Evolutionary conservation across 768 basidiomycete species (phyloP).

Genomic region (Tubosaeta sp.): DNA sequence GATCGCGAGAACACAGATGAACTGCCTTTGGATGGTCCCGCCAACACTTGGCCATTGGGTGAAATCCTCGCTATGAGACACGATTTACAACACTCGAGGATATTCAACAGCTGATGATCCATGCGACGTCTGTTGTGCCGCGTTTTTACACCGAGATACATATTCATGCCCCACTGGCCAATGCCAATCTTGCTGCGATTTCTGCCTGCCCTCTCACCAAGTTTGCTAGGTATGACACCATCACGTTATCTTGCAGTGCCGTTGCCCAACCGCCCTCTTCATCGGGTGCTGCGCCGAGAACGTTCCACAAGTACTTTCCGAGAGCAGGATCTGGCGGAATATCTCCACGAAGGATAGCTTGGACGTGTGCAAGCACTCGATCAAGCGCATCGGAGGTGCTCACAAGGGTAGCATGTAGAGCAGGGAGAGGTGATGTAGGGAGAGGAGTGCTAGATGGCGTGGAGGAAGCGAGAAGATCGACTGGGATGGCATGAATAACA

Average conservation of each 20-base stretch:
- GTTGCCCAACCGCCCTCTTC: conserved; percentile 74
- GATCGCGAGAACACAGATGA: conserved; percentile 6
- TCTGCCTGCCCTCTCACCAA: conserved; percentile 92
- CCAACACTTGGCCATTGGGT: conserved; percentile 93
- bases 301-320: conserved; percentile 89
- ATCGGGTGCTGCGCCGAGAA: conserved; percentile 66
- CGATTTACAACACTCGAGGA: conserved; percentile 91
- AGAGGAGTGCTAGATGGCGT: conserved; percentile 34
- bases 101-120: conserved; percentile 78
- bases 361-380: conserved; percentile 81
- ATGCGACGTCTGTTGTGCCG: background rate
- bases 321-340: conserved; percentile 76
- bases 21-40: conserved; percentile 53
- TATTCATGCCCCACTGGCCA: conserved; percentile 45
- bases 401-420: conserved; percentile 46
- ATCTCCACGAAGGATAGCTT: conserved; percentile 73
- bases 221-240: conserved; percentile 93
- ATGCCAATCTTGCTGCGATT: conserved; percentile 80
- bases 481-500: conserved; percentile 36
- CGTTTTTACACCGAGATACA: conserved; percentile 2
- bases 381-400: conserved; percentile 76
- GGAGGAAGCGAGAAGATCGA: conserved; percentile 66
- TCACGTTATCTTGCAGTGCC: conserved; percentile 85
- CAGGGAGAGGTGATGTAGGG: conserved; percentile 58
- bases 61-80: conserved; percentile 89